Evolutionary conservation across 148 eudicot genomes (phyloP), one percentile per base, ranked within the genome.

Genomic region (Dianthus caryophyllus): DNA sequence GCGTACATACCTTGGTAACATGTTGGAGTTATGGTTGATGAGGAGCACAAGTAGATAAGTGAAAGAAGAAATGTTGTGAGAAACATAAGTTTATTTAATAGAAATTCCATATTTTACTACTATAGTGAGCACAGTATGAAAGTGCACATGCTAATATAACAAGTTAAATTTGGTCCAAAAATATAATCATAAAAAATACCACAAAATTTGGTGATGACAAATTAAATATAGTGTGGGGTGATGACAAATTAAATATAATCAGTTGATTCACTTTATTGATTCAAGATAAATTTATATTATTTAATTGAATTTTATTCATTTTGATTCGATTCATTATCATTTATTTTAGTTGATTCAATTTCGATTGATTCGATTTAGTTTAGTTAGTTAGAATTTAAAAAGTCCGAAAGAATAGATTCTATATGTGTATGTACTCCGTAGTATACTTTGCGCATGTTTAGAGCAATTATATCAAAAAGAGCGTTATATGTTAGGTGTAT

Each of bases 381-480:
- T n/a, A n/a, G n/a, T n/a, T n/a, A n/a, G n/a, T n/a, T n/a, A n/a
- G n/a, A n/a, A n/a, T n/a, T n/a, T n/a, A n/a, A n/a, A n/a, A n/a
- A n/a, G n/a, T n/a, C n/a, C n/a, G n/a, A n/a, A n/a, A n/a, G n/a
- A n/a, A n/a, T n/a, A n/a, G n/a, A n/a, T n/a, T n/a, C n/a, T n/a
- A n/a, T n/a, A n/a, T n/a, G n/a, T n/a, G n/a, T n/a, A n/a, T n/a
- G n/a, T n/a, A n/a, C n/a, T n/a, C n/a, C n/a, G 64, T 27, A 25
- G 46, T 49, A n/a, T 47, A 70, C 7, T 38, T 56, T 76, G 54
- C 75, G 79, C 79, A 76, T 76, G 79, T 50, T 76, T 76, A 9
- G 71, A 70, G 79, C 47, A 76, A 76, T 76, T 39, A 76, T 76
- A n/a, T n/a, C n/a, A n/a, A n/a, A n/a, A n/a, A n/a, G n/a, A n/a